These are phyloP conservation scores for Eragrostis curvula DNA, from an alignment of 176 grass and related monocot species.

Conservation along the genomic window DNA sequence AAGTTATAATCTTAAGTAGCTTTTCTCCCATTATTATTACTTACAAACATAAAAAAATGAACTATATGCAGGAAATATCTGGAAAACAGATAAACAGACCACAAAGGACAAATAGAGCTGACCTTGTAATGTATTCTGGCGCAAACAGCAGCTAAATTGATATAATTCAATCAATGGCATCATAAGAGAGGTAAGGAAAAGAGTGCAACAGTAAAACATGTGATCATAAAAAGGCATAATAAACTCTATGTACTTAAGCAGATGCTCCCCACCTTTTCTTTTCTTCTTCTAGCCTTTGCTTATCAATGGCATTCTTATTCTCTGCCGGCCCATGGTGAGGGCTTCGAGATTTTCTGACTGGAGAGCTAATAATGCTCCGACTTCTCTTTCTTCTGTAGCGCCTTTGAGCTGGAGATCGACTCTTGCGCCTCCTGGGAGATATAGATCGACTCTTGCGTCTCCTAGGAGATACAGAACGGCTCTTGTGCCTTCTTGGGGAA, in stretches of 20 bases:
- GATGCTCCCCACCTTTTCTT: constrained; percentile 93
- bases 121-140: constrained; percentile 36
- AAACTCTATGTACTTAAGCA: constrained; percentile 37
- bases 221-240: constrained; percentile 20
- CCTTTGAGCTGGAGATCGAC: constrained; percentile 60
- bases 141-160: constrained; percentile 43
- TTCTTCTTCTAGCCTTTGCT: constrained; percentile 90
- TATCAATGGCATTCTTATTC: constrained; percentile 73
- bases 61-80: neutral
- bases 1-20: neutral
- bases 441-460: constrained; percentile 57
- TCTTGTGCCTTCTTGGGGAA: constrained; percentile 65
- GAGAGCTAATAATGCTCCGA: constrained; percentile 56
- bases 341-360: constrained; percentile 49
- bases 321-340: constrained; percentile 48
- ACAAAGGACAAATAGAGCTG: constrained; percentile 42
- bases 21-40: neutral
- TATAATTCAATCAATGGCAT: constrained; percentile 28
- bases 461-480: constrained; percentile 62
- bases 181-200: constrained; percentile 5
- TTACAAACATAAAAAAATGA: neutral
- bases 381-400: constrained; percentile 76
- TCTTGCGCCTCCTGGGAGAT: constrained; percentile 59
- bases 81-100: constrained; percentile 11
- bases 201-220: constrained; percentile 11